Conservation (phyloP, 352 stramenopile species). For the Phytophthora brassicae region DNA sequence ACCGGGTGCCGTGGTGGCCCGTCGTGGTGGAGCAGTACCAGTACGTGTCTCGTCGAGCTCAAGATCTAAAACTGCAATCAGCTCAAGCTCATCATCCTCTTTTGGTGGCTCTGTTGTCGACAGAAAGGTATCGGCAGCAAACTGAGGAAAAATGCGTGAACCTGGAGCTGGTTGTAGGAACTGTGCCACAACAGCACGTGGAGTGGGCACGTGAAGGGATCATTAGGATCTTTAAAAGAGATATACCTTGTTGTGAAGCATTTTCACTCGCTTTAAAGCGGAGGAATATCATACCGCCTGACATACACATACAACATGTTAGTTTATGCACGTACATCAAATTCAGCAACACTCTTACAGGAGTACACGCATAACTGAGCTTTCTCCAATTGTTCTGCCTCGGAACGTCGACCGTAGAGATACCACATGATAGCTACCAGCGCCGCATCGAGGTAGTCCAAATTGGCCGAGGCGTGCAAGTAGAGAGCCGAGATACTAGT, state of each 20-base stretch:
- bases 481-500: too few species aligned
- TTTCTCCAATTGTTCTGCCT: too few species aligned
- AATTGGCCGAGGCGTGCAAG: too few species aligned
- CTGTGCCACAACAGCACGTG: not conserved
- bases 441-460: too few species aligned
- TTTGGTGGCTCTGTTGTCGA: not conserved
- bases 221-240: not conserved
- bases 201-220: not conserved
- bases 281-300: not conserved
- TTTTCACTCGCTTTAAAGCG: not conserved
- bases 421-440: too few species aligned
- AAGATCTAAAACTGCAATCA: not conserved
- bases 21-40: not conserved
- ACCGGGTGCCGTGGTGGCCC: not conserved
- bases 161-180: not conserved
- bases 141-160: not conserved
- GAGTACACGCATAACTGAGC: not conserved
- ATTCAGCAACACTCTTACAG: not conserved
- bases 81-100: not conserved
- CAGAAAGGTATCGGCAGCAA: not conserved
- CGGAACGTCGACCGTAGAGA: too few species aligned
- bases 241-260: not conserved
- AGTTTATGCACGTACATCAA: too few species aligned
- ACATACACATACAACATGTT: too few species aligned
- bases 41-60: not conserved